Conservation (phyloP, 169 alveolate species). For the Cryptosporidium baileyi region DNA sequence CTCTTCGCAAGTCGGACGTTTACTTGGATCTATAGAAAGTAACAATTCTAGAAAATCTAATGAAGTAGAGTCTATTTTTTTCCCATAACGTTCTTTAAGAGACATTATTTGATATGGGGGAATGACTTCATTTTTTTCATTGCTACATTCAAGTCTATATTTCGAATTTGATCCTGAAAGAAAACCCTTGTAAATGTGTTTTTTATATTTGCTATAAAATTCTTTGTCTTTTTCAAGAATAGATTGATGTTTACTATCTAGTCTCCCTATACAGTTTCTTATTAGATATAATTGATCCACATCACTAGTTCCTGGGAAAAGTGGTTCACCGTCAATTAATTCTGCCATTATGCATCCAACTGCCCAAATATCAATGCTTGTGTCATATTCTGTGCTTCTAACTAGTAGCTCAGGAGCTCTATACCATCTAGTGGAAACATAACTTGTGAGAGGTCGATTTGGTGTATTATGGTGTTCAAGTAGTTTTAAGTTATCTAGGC, state of each 20-base stretch:
- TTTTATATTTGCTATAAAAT: conserved; percentile 19
- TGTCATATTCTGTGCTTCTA: conserved; percentile 81
- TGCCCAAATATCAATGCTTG: conserved; percentile 91
- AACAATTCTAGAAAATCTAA: conserved; percentile 82
- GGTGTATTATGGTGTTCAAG: neutral
- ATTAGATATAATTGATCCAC: conserved; percentile 85
- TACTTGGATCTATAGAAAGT: conserved; percentile 82
- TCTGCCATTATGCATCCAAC: conserved; percentile 92
- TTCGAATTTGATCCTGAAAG: conserved; percentile 80
- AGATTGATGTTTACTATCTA: conserved; percentile 78
- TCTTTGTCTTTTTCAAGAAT: conserved; percentile 81
- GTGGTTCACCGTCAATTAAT: conserved; percentile 91
- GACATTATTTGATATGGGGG: conserved; percentile 70
- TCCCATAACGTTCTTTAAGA: conserved; percentile 81
- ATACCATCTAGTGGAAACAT: conserved; percentile 90
- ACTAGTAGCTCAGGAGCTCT: conserved; percentile 88
- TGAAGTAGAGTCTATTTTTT: conserved; percentile 77
- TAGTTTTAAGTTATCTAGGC: neutral
- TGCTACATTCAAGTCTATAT: conserved; percentile 76
- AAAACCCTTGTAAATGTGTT: conserved; percentile 68
- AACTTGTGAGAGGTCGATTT: conserved; percentile 80
- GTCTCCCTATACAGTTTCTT: conserved; percentile 81
- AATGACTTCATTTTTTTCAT: conserved; percentile 68
- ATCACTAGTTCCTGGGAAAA: conserved; percentile 92
- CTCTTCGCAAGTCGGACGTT: conserved; percentile 80